Conservation (phyloP, 345 rosid genomes). For the Hypericum androsaemum region DNA sequence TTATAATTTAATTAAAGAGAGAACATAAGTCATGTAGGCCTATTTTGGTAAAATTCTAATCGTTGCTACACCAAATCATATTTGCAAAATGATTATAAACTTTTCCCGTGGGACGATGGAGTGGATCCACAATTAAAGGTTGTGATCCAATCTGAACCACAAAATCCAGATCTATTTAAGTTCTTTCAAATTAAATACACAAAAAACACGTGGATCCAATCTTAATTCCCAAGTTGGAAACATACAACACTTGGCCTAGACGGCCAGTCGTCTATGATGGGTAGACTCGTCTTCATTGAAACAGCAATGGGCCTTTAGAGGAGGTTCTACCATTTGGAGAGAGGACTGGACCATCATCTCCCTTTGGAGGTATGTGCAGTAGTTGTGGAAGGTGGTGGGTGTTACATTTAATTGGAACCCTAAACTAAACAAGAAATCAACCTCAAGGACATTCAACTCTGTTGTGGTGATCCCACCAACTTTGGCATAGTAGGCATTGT, state of each 20-base stretch:
- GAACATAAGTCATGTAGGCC: too few species aligned
- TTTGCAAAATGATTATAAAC: too few species aligned
- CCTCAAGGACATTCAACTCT: slow-evolving; percentile 69
- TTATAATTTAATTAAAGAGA: too few species aligned
- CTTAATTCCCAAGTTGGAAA: too few species aligned
- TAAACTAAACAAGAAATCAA: slow-evolving; percentile 60
- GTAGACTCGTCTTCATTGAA: slow-evolving; percentile 63
- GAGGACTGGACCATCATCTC: slow-evolving; percentile 41
- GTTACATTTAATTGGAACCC: slow-evolving; percentile 61
- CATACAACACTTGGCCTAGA: slow-evolving; percentile 14
- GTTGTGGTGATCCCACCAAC: slow-evolving; percentile 61
- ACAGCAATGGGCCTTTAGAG: slow-evolving; percentile 25
- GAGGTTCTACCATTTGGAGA: slow-evolving; percentile 8
- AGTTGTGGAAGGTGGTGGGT: slow-evolving; percentile 39
- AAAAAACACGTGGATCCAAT: too few species aligned
- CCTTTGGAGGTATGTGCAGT: slow-evolving; percentile 41
- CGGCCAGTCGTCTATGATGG: slow-evolving; percentile 60
- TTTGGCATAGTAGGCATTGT: slow-evolving; percentile 54
- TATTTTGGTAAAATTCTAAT: too few species aligned
- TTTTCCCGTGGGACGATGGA: too few species aligned
- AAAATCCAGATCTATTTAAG: too few species aligned
- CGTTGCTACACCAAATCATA: too few species aligned
- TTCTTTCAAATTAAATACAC: too few species aligned
- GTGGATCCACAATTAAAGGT: too few species aligned
- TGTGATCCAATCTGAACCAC: too few species aligned